Evolutionary conservation across 306 rosid genomes (phyloP), one percentile per base, ranked within the genome.

Genomic region (Delonix regia): DNA sequence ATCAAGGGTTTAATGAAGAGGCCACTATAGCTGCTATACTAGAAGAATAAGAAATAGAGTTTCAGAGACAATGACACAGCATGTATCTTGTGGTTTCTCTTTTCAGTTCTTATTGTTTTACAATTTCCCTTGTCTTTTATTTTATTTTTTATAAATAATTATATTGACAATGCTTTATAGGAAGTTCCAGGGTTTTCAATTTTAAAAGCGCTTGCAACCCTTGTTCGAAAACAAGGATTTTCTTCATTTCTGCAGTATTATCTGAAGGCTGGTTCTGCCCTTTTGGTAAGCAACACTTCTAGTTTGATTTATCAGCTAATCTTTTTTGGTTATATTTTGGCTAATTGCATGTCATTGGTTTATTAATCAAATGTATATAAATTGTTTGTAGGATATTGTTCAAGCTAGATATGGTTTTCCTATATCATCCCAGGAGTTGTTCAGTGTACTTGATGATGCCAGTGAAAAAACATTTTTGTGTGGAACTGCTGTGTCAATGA

Each of bases 241-340:
- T 83, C 77, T 65, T 57, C 87, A 41, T 80, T 90, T 9, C 97
- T 93, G 7, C 90, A 76, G 45, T 77, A 78, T 81, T 94, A 92
- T 89, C 71, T 92, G 86, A 92, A 81, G 90, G 94, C 97, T 79
- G 98, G 98, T 74, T 85, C 93, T 80, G 85, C 87, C 73, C 93
- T 94, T 80, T 79, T 89, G 97, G 98, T 94, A 78, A 81, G 88
- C 42, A 82, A 74, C 77, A 64, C 60, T 44, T 41, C 39, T 19
- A 13, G 76, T 45, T 49, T 62, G 44, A 19, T 65, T 72, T 75
- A 53, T 77, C 78, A 57, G 36, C 55, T 73, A 28, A 28, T 45
- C 55, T 75, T 75, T 82, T 21, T 36, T 45, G 34, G 34, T 70
- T 24, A 64, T 57, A 41, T 34, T 33, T 75, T 41, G 52, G 33